These are phyloP conservation scores for Pouteria glomerata DNA, from an alignment of 148 eudicot genomes.

Conservation along the genomic window DNA sequence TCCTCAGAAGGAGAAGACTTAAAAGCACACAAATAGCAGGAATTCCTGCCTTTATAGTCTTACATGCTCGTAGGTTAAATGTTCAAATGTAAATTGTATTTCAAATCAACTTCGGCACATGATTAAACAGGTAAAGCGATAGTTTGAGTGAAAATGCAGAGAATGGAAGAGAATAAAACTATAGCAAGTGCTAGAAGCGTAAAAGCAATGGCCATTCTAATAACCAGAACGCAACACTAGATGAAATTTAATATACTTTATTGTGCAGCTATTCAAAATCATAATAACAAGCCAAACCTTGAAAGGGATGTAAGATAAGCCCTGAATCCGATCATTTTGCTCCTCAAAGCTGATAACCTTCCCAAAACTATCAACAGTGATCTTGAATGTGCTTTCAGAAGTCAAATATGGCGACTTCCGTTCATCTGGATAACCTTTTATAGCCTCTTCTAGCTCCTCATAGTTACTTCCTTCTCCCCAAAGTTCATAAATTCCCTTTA, in stretches of 20 bases:
- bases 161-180: not conserved
- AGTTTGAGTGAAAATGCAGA: not conserved
- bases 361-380: conserved; percentile 77
- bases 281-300: conserved; percentile 43
- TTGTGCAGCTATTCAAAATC: not conserved
- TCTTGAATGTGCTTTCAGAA: conserved; percentile 74
- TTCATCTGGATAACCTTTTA: conserved; percentile 69
- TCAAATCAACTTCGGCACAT: not conserved
- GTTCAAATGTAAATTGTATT: too few relatives aligned
- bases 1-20: not conserved
- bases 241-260: not conserved
- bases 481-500: conserved; percentile 89
- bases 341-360: conserved; percentile 65
- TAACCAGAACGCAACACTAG: not conserved
- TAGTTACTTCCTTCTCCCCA: conserved; percentile 92
- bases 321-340: conserved; percentile 55
- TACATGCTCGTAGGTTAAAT: too few relatives aligned
- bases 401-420: conserved; percentile 64
- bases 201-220: not conserved
- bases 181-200: not conserved
- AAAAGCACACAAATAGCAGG: not conserved
- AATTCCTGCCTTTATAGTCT: not conserved
- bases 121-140: not conserved
- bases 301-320: conserved; percentile 76
- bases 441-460: conserved; percentile 75